phyloP scores from a whole-genome alignment of 2,329 filamentous ascomycete species.

The Aspergillus proliferans region DNA sequence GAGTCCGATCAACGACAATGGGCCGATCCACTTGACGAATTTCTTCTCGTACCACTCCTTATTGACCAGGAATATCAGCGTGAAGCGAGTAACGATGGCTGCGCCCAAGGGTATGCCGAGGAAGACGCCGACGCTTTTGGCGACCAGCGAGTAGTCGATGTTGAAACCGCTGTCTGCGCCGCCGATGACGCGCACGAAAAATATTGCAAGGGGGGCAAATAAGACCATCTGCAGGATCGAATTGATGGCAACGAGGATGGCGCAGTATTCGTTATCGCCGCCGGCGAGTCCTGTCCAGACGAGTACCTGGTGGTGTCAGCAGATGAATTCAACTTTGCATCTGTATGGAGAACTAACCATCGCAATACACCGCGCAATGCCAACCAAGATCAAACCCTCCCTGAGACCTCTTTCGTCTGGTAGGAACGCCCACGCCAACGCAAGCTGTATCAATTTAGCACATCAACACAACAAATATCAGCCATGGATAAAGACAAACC shows the following conservation, averaged over 20 bases:
- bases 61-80: constrained; percentile 50
- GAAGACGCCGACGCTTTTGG: constrained; percentile 76
- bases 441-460: constrained; percentile 35
- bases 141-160: constrained; percentile 61
- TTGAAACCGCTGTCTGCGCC: constrained; percentile 30
- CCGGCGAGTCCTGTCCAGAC: constrained; percentile 75
- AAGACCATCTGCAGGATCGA: constrained; percentile 69
- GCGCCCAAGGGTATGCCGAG: constrained; percentile 76
- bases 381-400: constrained; percentile 72
- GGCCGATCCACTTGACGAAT: constrained; percentile 65
- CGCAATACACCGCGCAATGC: constrained; percentile 77
- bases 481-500: constrained; percentile 42
- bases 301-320: constrained; percentile 41
- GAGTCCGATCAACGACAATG: constrained; percentile 73
- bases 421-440: constrained; percentile 46
- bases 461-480: not conserved
- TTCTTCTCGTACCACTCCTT: constrained; percentile 58
- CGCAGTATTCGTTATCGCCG: constrained; percentile 76
- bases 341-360: constrained; percentile 46
- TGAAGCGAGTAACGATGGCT: constrained; percentile 68
- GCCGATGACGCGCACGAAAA: constrained; percentile 66
- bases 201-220: constrained; percentile 62
- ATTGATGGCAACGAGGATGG: constrained; percentile 69
- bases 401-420: constrained; percentile 46
- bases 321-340: not conserved